Evolutionary conservation across 2,329 filamentous ascomycete species (phyloP), one percentile per base, ranked within the genome.

Genomic region (Cladophialophora psammophila): DNA sequence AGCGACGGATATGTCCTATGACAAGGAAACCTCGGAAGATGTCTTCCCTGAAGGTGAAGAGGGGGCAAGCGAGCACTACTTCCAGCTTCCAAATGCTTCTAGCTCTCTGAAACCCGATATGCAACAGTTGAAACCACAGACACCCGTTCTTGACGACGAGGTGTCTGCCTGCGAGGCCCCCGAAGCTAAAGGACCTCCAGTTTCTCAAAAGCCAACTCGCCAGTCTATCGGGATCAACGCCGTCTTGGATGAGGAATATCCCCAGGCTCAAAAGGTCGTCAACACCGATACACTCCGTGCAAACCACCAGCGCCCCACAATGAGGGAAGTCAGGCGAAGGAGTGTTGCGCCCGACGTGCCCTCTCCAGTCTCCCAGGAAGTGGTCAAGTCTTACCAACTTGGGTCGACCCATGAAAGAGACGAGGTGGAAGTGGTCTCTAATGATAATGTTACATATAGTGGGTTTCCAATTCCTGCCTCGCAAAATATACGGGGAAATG

Each of bases 241-340:
- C 34, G 53, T 63, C 45, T 38, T 63, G 45, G 64, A 67, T 34
- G 50, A 67, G 20, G 36, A 36, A 36, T 57, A 67, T 60, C 45
- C 67, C 5, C 20, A 53, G 15, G 40, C 54, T 32, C 52, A 53
- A 31, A 65, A 40, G 20, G 40, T 50, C 34, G 60, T 65, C 18
- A 65, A 63, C 20, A 50, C 40, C 26, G 13, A 59, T 18, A 60
- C 62, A 32, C n/a, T 60, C 18, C 48, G 48, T 18, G 34, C 32
- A n/a, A 40, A 32, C 36, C 36, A 50, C 35, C 55, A 35, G 9
- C 7, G 10, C 26, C n/a, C 18, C 5, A 34, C 34, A 32, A 26
- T 32, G 26, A 13, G 53, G 31, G 20, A 61, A 12, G 9, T n/a
- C 26, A 38, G 35, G 2, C 31, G 18, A 40, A 35, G 18, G 5